A percentile compares a stretch with the other conserved stretches of the same genome.
Evolutionary conservation across 1,284 basidiomycete genomes (phyloP).

Genomic region (Cryptococcus wingfieldii): DNA sequence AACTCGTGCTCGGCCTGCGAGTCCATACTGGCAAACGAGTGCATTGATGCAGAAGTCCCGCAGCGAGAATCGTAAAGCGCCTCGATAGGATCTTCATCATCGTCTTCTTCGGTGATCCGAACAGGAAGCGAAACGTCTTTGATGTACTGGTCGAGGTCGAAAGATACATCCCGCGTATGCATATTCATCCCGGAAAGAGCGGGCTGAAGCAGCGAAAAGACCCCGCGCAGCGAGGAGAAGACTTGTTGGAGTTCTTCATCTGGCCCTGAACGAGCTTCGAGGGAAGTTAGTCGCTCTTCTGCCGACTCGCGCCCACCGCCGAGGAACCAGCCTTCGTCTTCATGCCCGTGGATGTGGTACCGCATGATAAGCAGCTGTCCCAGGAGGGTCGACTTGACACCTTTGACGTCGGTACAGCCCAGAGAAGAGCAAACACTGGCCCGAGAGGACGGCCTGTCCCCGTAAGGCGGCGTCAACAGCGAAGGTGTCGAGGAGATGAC

Average conservation of each 20-base stretch:
- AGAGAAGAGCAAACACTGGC: constrained; percentile 9
- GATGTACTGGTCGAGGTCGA: constrained; percentile 38
- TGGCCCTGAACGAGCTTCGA: constrained; percentile 5
- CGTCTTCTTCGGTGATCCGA: not conserved
- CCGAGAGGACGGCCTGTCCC: not conserved
- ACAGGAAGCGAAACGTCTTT: constrained; percentile 17
- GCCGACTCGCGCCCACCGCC: constrained; percentile 25
- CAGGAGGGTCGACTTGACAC: constrained; percentile 12
- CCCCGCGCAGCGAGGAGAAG: no score
- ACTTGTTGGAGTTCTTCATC: not conserved
- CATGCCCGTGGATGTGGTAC: constrained; percentile 22
- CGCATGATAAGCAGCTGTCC: constrained; percentile 26
- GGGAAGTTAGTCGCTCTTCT: constrained; percentile 9
- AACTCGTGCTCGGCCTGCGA: not conserved
- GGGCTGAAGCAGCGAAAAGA: no score
- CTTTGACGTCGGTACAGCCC: constrained; percentile 4
- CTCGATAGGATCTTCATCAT: not conserved
- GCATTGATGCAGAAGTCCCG: not conserved
- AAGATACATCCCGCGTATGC: constrained; percentile 9
- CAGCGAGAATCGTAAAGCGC: not conserved
- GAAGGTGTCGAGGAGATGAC: constrained; percentile 4
- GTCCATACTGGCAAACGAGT: not conserved
- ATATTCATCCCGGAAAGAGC: not conserved
- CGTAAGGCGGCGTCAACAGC: not conserved
- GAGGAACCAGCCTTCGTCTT: constrained; percentile 31